These are phyloP conservation scores for Aspergillus oerlinghausenensis DNA, from an alignment of 2,329 filamentous ascomycete species.

Conservation along the genomic window DNA sequence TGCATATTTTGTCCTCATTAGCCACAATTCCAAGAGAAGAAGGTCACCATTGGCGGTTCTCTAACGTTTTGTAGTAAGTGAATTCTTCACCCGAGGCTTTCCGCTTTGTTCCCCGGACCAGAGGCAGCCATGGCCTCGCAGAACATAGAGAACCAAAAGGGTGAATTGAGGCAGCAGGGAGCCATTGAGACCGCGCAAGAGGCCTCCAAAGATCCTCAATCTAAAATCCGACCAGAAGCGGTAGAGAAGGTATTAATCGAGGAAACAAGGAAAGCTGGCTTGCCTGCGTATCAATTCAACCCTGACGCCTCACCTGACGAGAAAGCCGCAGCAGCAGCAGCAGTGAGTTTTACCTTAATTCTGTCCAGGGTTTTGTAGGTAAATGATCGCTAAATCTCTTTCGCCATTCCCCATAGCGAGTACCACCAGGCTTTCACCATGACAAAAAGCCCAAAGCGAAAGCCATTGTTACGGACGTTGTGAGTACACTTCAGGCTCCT, in stretches of 20 bases:
- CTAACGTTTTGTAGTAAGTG: constrained; percentile 11
- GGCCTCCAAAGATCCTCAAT: constrained; percentile 55
- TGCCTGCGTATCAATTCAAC: constrained; percentile 78
- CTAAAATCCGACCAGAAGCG: constrained; percentile 61
- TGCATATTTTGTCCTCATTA: background rate
- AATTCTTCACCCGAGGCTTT: constrained; percentile 13
- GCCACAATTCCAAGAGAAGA: background rate
- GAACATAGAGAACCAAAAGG: constrained; percentile 28
- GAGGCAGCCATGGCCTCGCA: constrained; percentile 28
- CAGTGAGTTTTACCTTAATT: constrained; percentile 53
- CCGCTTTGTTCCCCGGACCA: constrained; percentile 3
- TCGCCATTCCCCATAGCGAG: constrained; percentile 42
- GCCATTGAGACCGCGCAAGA: constrained; percentile 67
- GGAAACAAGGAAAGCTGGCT: constrained; percentile 73
- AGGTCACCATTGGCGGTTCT: background rate
- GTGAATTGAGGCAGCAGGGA: constrained; percentile 77
- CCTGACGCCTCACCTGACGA: constrained; percentile 77
- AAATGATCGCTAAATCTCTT: constrained; percentile 12
- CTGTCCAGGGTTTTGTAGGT: background rate
- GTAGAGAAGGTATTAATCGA: constrained; percentile 70
- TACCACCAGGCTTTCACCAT: constrained; percentile 62
- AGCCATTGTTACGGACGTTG: constrained; percentile 69
- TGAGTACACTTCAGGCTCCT: constrained; percentile 26
- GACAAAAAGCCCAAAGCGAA: constrained; percentile 37
- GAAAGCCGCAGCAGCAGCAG: constrained; percentile 74